Percentiles rank a stretch among this genome's conserved stretches.
phyloP scores from a whole-genome alignment of 306 rosid species.

The Mimosa pudica region DNA sequence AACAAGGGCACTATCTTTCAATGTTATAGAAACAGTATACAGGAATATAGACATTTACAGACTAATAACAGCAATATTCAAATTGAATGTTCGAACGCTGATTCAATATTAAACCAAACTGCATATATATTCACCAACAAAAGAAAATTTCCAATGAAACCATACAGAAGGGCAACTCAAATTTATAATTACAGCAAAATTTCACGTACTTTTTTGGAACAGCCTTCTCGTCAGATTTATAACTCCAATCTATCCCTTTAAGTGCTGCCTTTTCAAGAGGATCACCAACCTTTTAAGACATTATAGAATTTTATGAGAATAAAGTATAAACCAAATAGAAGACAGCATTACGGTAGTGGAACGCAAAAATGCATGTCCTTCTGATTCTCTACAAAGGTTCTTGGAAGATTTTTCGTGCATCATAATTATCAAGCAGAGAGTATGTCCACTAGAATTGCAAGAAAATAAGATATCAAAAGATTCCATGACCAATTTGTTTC shows the following conservation, averaged over 20 bases:
- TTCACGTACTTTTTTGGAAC: constrained; percentile 78
- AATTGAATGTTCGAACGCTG: constrained; percentile 22
- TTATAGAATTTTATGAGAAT: constrained; percentile 31
- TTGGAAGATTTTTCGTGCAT: not conserved
- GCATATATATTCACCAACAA: constrained; percentile 17
- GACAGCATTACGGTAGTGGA: constrained; percentile 13
- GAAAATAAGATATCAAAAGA: constrained; percentile 12
- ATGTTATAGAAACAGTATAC: constrained; percentile 21
- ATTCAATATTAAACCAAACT: constrained; percentile 1
- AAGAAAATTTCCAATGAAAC: constrained; percentile 13
- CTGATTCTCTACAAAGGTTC: constrained; percentile 18
- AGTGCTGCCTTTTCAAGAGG: constrained; percentile 99
- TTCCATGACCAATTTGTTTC: constrained; percentile 16
- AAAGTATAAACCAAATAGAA: constrained; percentile 7
- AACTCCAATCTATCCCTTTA: constrained; percentile 93
- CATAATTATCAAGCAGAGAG: constrained; percentile 22
- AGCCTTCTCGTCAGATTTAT: constrained; percentile 97
- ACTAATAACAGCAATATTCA: constrained; percentile 18
- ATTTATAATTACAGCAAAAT: constrained; percentile 17
- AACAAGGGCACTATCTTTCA: constrained; percentile 4
- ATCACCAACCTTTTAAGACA: constrained; percentile 89
- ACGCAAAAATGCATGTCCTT: constrained; percentile 18
- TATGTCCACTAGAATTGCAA: constrained; percentile 20
- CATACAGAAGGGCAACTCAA: constrained; percentile 26
- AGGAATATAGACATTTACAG: constrained; percentile 24